Conservation (phyloP, 306 rosid species). For the Senna siamea region DNA sequence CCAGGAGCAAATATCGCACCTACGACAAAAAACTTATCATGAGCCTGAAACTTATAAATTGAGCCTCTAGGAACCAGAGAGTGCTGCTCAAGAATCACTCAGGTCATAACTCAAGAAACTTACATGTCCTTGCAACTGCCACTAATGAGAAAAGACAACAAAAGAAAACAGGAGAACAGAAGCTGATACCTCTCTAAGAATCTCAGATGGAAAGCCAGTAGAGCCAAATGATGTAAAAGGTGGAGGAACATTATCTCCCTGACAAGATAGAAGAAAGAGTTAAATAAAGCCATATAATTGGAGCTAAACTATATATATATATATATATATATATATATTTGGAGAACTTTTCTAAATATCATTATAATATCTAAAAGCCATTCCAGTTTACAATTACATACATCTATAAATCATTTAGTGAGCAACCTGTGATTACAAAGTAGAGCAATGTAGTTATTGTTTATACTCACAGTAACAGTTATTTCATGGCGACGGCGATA, state of each 20-base stretch:
- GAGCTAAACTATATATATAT: background rate
- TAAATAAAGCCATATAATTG: constrained; percentile 12
- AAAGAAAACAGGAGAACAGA: constrained; percentile 24
- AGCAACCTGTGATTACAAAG: background rate
- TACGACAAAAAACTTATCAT: constrained; percentile 86
- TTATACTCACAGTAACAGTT: constrained; percentile 70
- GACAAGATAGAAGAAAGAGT: constrained; percentile 23
- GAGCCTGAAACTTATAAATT: constrained; percentile 74
- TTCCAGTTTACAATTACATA: background rate
- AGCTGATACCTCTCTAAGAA: constrained; percentile 89
- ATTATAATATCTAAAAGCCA: constrained; percentile 3
- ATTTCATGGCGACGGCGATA: constrained; percentile 91
- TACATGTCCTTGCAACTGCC: constrained; percentile 48
- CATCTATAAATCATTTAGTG: constrained; percentile 3
- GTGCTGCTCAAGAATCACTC: constrained; percentile 59
- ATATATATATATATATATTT: background rate
- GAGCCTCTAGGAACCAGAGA: constrained; percentile 83
- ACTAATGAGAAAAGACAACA: constrained; percentile 33
- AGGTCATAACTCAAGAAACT: constrained; percentile 48
- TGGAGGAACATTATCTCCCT: constrained; percentile 92
- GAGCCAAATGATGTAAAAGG: constrained; percentile 77
- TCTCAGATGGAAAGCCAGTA: constrained; percentile 85
- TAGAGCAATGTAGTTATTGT: background rate
- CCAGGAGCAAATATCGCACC: constrained; percentile 99
- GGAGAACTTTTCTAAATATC: constrained; percentile 15